Evolutionary conservation across 345 rosid genomes (phyloP).

Genomic region (Balakata baccata): DNA sequence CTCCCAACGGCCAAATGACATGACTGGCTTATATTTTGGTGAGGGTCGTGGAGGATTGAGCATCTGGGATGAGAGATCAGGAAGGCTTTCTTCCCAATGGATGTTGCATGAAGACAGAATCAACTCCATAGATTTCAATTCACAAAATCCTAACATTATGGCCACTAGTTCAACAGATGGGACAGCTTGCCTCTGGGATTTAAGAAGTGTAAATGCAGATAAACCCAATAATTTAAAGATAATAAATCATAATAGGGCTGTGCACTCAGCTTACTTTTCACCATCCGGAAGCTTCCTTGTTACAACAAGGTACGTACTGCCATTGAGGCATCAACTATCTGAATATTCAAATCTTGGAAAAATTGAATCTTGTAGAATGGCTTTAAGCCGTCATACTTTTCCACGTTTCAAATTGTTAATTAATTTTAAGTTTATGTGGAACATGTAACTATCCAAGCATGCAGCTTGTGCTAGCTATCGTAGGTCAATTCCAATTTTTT

Average conservation of each 20-base stretch:
- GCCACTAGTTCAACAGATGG: slow-evolving; percentile 79
- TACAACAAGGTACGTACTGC: slow-evolving; percentile 56
- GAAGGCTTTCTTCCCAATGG: slow-evolving; percentile 46
- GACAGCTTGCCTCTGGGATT: slow-evolving; percentile 81
- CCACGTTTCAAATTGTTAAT: not conserved
- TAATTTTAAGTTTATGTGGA: not conserved
- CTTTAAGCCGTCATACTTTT: not conserved
- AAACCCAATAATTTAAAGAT: slow-evolving; percentile 40
- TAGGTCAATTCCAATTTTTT: not conserved
- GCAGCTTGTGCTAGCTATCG: not conserved
- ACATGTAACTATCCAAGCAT: not conserved
- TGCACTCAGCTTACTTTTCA: slow-evolving; percentile 86
- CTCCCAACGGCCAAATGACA: slow-evolving; percentile 52
- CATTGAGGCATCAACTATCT: not conserved
- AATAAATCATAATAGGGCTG: slow-evolving; percentile 50
- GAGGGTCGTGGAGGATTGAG: slow-evolving; percentile 57
- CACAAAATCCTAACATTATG: slow-evolving; percentile 55
- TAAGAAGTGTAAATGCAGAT: slow-evolving; percentile 46
- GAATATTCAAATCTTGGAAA: not conserved
- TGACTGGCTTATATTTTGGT: slow-evolving; percentile 51
- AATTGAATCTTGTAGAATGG: not conserved
- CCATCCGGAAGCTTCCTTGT: slow-evolving; percentile 72
- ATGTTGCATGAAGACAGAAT: slow-evolving; percentile 63
- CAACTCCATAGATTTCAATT: slow-evolving; percentile 71
- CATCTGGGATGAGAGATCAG: slow-evolving; percentile 59